Evolutionary conservation across 208 protist species (phyloP), one percentile per base, ranked within the genome.

Genomic region (Willaertia magna): DNA sequence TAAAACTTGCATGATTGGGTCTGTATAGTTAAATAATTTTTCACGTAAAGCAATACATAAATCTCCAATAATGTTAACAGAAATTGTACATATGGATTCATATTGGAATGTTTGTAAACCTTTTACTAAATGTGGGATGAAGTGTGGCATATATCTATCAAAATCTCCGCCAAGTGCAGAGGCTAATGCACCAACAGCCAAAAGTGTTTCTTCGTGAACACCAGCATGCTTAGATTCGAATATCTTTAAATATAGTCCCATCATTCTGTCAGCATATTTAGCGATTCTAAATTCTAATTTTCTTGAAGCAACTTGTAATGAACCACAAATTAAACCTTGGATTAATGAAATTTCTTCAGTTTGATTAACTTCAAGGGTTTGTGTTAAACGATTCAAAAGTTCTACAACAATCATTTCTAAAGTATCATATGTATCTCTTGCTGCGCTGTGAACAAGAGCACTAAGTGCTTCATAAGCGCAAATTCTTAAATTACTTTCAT

Each of bases 391-490:
- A 16, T 90, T 79, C 44, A 93, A 88, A 44, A 97, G 86, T 49
- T 92, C 87, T 30, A 95, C 90, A 39, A 98, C 91, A 30, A 89
- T 81, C 0, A 76, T 3, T 42, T 52, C 16, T 4, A 98, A 87
- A 26, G 87, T 85, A 42, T 88, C 85, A 26, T 89, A 85, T 59
- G 90, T 91, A 87, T 97, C 95, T 14, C 86, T 83, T 0, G 95
- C 91, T 0, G 92, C 91, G 34, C 93, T 94, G 84, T 94, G 92
- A 74, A 98, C 91, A 39, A 98, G 85, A 30, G 92, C 88, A 90
- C 96, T 97, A 20, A 99, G 88, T 43, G 95, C 95, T 86, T 98
- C 96, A 87, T 97, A 97, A 44, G 96, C 94, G n/a, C 91, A 91
- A 61, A 87, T 88, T 51, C 92, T 90, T 12, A 98, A 87, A 82